Evolutionary conservation across 805 yeast species (phyloP), one percentile per base, ranked within the genome.

Genomic region (Vanderwaltozyma verrucispora): DNA sequence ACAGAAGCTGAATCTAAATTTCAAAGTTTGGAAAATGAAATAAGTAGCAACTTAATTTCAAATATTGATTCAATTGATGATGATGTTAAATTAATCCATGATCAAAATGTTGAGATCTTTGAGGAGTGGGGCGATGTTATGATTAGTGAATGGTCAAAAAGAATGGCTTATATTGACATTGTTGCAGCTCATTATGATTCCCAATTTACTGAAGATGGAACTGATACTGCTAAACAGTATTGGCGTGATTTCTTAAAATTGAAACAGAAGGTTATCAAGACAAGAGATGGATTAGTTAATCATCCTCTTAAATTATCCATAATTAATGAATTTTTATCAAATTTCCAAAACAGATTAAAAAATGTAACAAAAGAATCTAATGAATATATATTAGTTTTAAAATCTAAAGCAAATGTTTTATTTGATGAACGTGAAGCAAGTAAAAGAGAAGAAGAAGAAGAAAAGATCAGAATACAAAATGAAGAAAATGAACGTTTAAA

Each of bases 51-150:
- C 18, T 49, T 70, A 35, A 45, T 50, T 11, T 38, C 50, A 6
- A 45, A 56, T 11, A 56, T 65, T 30, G 45, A 54, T 17, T 49
- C 48, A 4, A 59, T 65, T 18, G 62, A 68, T 30, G 48, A 56
- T 3, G 58, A 55, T 6, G 60, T 65, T 10, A 60, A 65, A 21
- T 49, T 51, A 2, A 56, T 65, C 25, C 67, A 73, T 49, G 53
- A 61, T 16, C 54, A 62, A 16, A 69, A 78, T 27, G 67, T 80
- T 37, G 88, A 82, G 44, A 69, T 78, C 0, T 70, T 77, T 52
- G 88, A 81, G 54, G 81, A 81, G 43, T 82, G 81, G 65, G 77
- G 80, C 5, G 87, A 80, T 38, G 71, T 75, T 6, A 68, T 82
- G 21, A 67, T 80, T 38, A 68, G 63, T 46, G 85, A 80, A 46